These are phyloP conservation scores for Phytophthora uliginosa DNA, from an alignment of 352 stramenopile genomes.

Conservation along the genomic window DNA sequence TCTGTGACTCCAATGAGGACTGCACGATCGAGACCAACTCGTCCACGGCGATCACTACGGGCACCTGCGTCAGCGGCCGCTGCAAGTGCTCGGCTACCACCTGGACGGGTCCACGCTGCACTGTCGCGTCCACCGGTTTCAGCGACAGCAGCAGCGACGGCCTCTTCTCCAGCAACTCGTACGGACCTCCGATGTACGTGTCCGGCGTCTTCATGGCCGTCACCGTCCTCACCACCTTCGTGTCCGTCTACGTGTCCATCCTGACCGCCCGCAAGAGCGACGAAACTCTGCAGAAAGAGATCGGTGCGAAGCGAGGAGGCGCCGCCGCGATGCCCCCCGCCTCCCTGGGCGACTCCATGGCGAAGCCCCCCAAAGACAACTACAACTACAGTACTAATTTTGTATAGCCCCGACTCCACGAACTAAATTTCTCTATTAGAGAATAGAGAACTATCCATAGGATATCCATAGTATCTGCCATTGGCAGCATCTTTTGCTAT, in stretches of 20 bases:
- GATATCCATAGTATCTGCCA: no score
- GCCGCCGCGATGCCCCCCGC: background rate
- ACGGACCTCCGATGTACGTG: background rate
- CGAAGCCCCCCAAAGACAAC: background rate
- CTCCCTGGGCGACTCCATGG: background rate
- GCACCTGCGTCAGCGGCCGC: conserved; percentile 34
- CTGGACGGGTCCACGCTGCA: conserved; percentile 56
- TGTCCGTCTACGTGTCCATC: background rate
- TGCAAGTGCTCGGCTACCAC: conserved; percentile 42
- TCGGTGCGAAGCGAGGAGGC: background rate
- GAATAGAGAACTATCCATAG: no score
- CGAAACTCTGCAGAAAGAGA: background rate
- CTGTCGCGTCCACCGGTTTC: background rate
- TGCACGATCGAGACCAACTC: conserved; percentile 49
- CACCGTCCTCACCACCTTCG: background rate
- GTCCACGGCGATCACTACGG: conserved; percentile 27
- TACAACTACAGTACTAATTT: conserved; percentile 1
- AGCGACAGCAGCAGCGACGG: conserved; percentile 12
- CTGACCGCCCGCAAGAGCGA: background rate
- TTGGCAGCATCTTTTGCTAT: background rate
- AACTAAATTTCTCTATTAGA: no score
- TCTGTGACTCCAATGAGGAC: conserved; percentile 58
- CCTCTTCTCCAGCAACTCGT: background rate
- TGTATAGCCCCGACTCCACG: no score
- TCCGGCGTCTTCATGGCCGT: background rate